These are phyloP conservation scores for Fusarium phyllophilum DNA, from an alignment of 2,329 filamentous ascomycete species.

Conservation along the genomic window DNA sequence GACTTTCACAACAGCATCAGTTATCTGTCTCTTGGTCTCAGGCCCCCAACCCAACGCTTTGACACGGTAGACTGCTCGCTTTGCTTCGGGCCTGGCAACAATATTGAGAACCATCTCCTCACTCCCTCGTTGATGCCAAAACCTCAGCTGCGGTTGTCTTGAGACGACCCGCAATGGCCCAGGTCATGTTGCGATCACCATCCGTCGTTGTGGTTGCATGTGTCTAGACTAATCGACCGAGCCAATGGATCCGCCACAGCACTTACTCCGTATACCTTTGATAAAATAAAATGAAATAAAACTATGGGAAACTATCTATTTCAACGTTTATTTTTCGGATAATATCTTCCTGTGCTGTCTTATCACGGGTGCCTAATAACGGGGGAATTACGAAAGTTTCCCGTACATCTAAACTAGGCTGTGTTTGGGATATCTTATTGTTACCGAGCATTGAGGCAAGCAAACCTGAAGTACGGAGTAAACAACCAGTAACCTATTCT, in stretches of 20 bases:
- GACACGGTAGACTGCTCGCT: neutral
- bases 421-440: neutral
- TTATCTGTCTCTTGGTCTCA: neutral
- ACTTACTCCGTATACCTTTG: neutral
- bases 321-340: slow-evolving; percentile 16
- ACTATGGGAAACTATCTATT: neutral
- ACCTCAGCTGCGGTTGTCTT: neutral
- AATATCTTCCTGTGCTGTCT: neutral
- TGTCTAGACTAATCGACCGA: slow-evolving; percentile 38
- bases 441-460: neutral
- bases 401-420: neutral
- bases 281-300: neutral
- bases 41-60: neutral
- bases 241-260: neutral
- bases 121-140: slow-evolving; percentile 5
- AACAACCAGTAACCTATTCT: neutral
- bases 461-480: neutral
- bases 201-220: slow-evolving; percentile 24
- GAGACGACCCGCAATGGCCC: slow-evolving; percentile 28
- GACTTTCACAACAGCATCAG: neutral
- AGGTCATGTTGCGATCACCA: slow-evolving; percentile 12
- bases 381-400: neutral
- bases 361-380: neutral
- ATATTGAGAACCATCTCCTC: neutral
- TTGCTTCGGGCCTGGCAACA: neutral